Conservation (phyloP, 805 yeast species). For the Suhomyces vadensis region DNA sequence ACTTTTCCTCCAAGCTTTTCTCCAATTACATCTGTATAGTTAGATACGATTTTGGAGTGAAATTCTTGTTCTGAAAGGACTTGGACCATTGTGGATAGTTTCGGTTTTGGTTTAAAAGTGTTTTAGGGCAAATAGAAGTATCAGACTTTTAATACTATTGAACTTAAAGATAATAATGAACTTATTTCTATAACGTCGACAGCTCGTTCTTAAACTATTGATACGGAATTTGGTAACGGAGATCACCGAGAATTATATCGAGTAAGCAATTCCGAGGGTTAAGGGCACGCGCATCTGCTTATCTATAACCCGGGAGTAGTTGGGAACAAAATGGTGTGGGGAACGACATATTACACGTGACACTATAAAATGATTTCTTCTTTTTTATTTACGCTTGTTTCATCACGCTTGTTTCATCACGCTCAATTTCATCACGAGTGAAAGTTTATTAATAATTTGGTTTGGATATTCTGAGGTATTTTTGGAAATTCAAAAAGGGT, state of each 20-base stretch:
- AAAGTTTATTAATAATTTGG: not conserved
- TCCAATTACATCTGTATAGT: conserved; percentile 78
- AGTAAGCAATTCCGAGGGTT: not conserved
- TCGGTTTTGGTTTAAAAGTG: not conserved
- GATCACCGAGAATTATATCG: conserved; percentile 2
- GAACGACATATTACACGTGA: not conserved
- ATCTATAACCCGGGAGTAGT: not conserved
- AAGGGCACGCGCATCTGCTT: not conserved
- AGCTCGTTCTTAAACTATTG: not conserved
- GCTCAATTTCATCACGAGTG: not conserved
- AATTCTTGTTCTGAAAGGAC: conserved; percentile 36
- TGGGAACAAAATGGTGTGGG: not conserved
- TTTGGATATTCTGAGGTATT: not conserved
- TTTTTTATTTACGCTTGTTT: too few relatives aligned
- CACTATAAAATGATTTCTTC: too few relatives aligned
- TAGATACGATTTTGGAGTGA: conserved; percentile 46
- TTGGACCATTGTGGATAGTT: conserved; percentile 15
- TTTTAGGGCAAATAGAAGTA: too few relatives aligned
- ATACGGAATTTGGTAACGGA: not conserved
- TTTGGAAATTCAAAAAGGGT: not conserved
- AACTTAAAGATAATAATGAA: too few relatives aligned
- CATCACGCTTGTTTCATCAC: not conserved
- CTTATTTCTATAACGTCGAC: not conserved
- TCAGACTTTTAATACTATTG: too few relatives aligned
- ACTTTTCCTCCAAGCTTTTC: conserved; percentile 81